Base-by-base conservation (phyloP, 768 basidiomycete genomes). In the Leccinellum luteum region DNA sequence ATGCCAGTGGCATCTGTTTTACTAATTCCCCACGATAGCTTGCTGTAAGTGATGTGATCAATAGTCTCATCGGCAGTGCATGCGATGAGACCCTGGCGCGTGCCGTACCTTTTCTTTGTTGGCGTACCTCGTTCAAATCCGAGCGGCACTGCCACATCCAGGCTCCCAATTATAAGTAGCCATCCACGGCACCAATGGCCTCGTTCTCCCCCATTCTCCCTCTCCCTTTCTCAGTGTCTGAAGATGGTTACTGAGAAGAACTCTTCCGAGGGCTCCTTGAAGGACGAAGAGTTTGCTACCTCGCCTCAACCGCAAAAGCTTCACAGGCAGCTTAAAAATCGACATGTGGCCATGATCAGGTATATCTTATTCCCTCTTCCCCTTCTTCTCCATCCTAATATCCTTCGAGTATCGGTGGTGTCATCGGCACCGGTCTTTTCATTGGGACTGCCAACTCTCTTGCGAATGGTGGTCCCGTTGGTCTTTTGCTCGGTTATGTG, bases 281-380 rank as follows among this genome's bases (percentile, higher is more conserved):
- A 57, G 6, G 71, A 73, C 14, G 57, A 64, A 21, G 71, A 74
- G 31, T 60, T 56, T 3, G 31, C 56, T 3, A 2, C 56, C 12
- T 15, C 47, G 6, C 0, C 2, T n/a, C 48, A 17, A 3, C 51
- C 51, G 4, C 55, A 48, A 0, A 58, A 28, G 43, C 81, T 87
- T 31, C 73, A 79, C 8, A 79, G 86, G 49, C 85, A 88, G 71
- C 74, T 88, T 61, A 88, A 88, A 70, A 90, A 89, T 66, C 78
- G 90, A 15, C 90, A 92, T 68, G 79, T 92, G 58, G 86, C 89
- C 51, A 90, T 91, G 89, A 90, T 91, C 62, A 89, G 88, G 86
- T 78, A 51, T 49, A n/a, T 10, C 8, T 6, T 27, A 7, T 25
- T 3, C 64, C 13, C 47, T 14, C 23, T 6, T 30, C 3, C 3